Evolutionary conservation across 106 monocot species (phyloP).

Genomic region (Triglochin maritima): DNA sequence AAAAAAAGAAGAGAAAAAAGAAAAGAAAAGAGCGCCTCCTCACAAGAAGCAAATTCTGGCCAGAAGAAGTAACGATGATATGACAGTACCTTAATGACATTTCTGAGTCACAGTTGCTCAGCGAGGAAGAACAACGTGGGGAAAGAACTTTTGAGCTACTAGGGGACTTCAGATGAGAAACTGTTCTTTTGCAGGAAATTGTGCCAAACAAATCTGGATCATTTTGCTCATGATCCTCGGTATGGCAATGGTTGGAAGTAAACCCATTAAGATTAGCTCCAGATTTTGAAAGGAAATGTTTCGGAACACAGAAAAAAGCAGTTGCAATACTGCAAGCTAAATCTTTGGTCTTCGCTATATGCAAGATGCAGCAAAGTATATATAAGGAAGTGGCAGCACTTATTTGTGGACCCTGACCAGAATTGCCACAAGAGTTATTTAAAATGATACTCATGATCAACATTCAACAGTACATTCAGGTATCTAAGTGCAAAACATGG

Average conservation of each 20-base stretch:
- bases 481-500: neutral
- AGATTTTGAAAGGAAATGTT: conserved; percentile 24
- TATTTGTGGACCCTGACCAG: conserved; percentile 39
- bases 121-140: neutral
- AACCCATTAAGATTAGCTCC: conserved; percentile 44
- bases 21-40: neutral
- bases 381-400: conserved; percentile 61
- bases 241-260: conserved; percentile 12
- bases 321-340: conserved; percentile 65
- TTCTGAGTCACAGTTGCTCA: neutral
- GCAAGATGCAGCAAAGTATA: conserved; percentile 89
- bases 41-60: neutral
- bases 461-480: too few species aligned
- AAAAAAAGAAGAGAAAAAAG: too few species aligned
- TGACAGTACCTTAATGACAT: conserved; percentile 26
- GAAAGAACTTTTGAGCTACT: neutral
- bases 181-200: conserved; percentile 5
- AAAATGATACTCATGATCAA: too few species aligned
- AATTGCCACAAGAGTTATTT: neutral
- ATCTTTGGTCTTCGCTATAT: conserved; percentile 86
- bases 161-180: conserved; percentile 4
- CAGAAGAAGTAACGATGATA: too few species aligned
- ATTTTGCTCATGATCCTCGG: conserved; percentile 14
- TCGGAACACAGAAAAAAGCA: conserved; percentile 50
- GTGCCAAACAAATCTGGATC: conserved; percentile 14